Evolutionary conservation across 2,329 filamentous ascomycete species (phyloP), one percentile per base, ranked within the genome.

Genomic region (Clonostachys byssicola): DNA sequence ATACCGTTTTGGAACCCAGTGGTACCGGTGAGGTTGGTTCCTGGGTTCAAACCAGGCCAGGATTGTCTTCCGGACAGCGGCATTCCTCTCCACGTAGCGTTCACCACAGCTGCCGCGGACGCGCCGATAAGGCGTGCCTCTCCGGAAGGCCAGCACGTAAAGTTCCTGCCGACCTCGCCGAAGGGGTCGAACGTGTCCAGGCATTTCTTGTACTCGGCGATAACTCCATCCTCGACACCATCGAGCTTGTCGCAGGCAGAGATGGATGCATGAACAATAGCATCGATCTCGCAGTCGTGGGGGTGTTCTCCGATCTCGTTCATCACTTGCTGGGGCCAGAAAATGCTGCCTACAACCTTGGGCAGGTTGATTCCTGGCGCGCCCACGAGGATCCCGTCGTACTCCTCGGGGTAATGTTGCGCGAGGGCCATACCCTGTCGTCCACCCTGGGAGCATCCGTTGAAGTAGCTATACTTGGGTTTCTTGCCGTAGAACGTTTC

Each of bases 371-470:
- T 48, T 5, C 71, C 76, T 4, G 71, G 70, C 13, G 63, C 63
- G 7, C 68, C 71, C 2, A 75, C 76, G 1, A 77, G 59, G 33
- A 80, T 72, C 8, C 78, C 78, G 47, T 81, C 74, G 45, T 77
- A 80, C 20, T 74, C 73, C 4, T 74, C 64, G 0, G 78, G 78
- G 49, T 73, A 78, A 7, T 66, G 59, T 54, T 81, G 72, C 0
- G 74, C 71, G 4, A 75, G 65, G 50, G 73, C 73, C 23, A 78
- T 59, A 17, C 77, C 79, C 57, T 82, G 77, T 1, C 78, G 65
- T 4, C 80, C 79, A 16, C 78, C 77, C 0, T 75, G 77, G 0
- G 73, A 77, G 54, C 77, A 80, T 18, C 77, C 76, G 17, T 65
- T 62, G 54, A 70, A 79, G 57, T 78, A 79, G 3, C 67, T 72